These are phyloP conservation scores for Plantago coronopus DNA, from an alignment of 305 asterid species.

Conservation along the genomic window DNA sequence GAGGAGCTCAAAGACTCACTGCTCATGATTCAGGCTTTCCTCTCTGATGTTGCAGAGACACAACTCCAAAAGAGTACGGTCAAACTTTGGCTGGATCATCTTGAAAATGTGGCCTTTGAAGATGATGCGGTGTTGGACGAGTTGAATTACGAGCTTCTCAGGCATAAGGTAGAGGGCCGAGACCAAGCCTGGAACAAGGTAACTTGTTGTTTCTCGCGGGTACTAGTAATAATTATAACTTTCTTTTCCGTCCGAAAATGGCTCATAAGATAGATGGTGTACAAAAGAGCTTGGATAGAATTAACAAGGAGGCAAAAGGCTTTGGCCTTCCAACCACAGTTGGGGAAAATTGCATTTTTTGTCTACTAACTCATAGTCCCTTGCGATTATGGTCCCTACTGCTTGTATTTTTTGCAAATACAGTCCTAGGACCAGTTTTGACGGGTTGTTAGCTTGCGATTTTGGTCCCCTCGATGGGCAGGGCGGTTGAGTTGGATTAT, in stretches of 20 bases:
- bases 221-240: neutral
- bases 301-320: neutral
- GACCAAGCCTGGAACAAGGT: neutral
- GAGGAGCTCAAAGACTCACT: neutral
- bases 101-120: constrained; percentile 23
- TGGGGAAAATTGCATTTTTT: no score
- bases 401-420: no score
- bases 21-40: constrained; percentile 8
- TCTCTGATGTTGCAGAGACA: constrained; percentile 16
- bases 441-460: no score
- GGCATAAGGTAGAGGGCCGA: neutral
- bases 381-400: no score
- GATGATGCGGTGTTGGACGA: constrained; percentile 23
- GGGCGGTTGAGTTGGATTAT: no score
- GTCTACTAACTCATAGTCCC: no score
- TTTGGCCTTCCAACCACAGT: constrained; percentile 13
- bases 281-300: constrained; percentile 9
- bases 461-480: no score
- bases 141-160: constrained; percentile 7
- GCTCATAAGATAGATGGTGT: constrained; percentile 21
- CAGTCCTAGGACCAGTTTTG: no score
- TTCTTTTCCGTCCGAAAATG: constrained; percentile 6
- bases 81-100: constrained; percentile 20
- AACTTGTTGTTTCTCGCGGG: neutral
- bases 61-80: neutral